These are phyloP conservation scores for Entomortierella beljakovae DNA, from an alignment of 192 early-diverging fungal species.

Conservation along the genomic window DNA sequence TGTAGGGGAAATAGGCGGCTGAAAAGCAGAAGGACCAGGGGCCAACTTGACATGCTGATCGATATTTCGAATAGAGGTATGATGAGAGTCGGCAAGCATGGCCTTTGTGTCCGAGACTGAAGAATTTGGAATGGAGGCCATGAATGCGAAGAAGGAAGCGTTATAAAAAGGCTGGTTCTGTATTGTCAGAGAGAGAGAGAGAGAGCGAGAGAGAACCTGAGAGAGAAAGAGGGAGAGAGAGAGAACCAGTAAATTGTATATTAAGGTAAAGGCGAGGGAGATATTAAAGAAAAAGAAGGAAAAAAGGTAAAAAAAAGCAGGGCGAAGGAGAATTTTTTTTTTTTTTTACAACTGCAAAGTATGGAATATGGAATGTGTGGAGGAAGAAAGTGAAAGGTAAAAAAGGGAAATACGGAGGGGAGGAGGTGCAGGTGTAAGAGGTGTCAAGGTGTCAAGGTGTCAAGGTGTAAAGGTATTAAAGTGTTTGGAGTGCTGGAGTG, in stretches of 20 bases:
- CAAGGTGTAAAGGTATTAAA: no score
- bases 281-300: background rate
- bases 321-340: background rate
- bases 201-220: background rate
- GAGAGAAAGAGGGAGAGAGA: slow-evolving; percentile 12
- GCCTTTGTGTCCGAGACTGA: slow-evolving; percentile 21
- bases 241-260: background rate
- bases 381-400: background rate
- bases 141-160: background rate
- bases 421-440: background rate
- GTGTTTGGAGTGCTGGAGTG: background rate
- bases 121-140: slow-evolving; percentile 33
- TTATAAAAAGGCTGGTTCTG: background rate
- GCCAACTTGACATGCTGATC: background rate
- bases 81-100: background rate
- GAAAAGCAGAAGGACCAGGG: slow-evolving; percentile 1
- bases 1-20: background rate
- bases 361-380: no score
- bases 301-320: background rate
- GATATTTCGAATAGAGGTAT: slow-evolving; percentile 1
- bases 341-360: no score
- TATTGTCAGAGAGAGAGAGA: background rate
- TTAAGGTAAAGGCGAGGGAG: background rate
- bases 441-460: no score
- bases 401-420: background rate